These are phyloP conservation scores for Gliomastix tumulicola DNA, from an alignment of 2,329 filamentous ascomycete species.

Conservation along the genomic window DNA sequence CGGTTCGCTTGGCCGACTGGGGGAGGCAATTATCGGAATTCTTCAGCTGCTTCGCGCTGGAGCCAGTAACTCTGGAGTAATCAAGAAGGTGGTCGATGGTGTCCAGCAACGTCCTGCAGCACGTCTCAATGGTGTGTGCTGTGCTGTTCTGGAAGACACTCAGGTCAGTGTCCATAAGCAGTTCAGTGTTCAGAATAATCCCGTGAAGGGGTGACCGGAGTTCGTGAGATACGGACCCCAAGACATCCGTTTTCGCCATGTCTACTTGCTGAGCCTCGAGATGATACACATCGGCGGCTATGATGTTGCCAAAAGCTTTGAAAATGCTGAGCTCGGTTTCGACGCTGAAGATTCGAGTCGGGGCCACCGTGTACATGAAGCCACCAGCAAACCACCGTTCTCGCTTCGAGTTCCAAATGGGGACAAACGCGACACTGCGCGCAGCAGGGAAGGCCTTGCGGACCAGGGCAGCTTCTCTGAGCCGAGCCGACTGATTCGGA, in stretches of 20 bases:
- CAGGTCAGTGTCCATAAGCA: slow-evolving; percentile 44
- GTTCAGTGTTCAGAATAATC: slow-evolving; percentile 45
- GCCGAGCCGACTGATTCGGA: background rate
- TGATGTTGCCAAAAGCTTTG: slow-evolving; percentile 42
- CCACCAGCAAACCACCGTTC: slow-evolving; percentile 41
- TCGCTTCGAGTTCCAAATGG: slow-evolving; percentile 36
- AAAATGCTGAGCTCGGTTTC: slow-evolving; percentile 44
- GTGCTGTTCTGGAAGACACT: slow-evolving; percentile 37
- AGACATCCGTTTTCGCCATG: slow-evolving; percentile 48
- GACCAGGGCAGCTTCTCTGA: slow-evolving; percentile 20
- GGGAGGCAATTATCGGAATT: slow-evolving; percentile 11
- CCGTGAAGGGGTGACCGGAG: slow-evolving; percentile 55
- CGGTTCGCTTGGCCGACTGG: slow-evolving; percentile 4
- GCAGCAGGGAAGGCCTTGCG: slow-evolving; percentile 30
- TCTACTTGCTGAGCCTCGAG: slow-evolving; percentile 27
- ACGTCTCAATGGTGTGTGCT: slow-evolving; percentile 41
- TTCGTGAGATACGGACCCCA: slow-evolving; percentile 56
- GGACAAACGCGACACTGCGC: slow-evolving; percentile 37
- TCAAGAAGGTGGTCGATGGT: slow-evolving; percentile 46
- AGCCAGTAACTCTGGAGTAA: slow-evolving; percentile 46
- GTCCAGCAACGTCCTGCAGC: slow-evolving; percentile 39
- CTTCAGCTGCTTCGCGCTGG: slow-evolving; percentile 10
- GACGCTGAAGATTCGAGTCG: slow-evolving; percentile 33
- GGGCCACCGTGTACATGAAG: slow-evolving; percentile 38
- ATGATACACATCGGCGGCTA: slow-evolving; percentile 49